phyloP scores from a whole-genome alignment of 257 asterid species.

The Oldenlandia corymbosa region DNA sequence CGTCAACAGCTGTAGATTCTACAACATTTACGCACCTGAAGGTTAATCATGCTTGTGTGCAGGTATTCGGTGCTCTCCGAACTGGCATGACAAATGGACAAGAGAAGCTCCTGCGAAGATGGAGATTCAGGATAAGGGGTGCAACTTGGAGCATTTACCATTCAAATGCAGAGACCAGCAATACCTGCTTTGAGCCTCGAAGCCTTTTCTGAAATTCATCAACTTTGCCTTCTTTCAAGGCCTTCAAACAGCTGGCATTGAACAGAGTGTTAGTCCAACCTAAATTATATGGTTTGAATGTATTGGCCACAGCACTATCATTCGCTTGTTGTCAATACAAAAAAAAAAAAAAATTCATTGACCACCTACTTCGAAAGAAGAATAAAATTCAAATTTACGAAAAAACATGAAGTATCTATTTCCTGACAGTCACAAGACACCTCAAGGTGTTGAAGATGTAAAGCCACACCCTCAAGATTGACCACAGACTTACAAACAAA shows the following conservation, averaged over 20 bases:
- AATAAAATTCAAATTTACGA: neutral
- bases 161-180: constrained; percentile 3
- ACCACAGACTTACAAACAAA: neutral
- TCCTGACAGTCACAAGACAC: neutral
- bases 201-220: constrained; percentile 60
- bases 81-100: constrained; percentile 81
- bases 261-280: constrained; percentile 16
- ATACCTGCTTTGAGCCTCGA: constrained; percentile 75
- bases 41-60: constrained; percentile 69
- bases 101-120: constrained; percentile 68
- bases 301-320: neutral
- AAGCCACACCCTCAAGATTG: neutral
- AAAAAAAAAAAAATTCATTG: too few relatives aligned
- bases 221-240: constrained; percentile 72
- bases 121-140: constrained; percentile 7
- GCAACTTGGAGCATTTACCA: neutral
- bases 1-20: constrained; percentile 11
- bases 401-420: neutral
- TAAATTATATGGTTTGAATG: neutral
- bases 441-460: neutral
- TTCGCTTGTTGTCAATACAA: too few relatives aligned
- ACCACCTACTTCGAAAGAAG: too few relatives aligned
- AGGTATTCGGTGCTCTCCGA: constrained; percentile 91
- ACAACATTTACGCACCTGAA: constrained; percentile 60
- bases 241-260: constrained; percentile 72